Evolutionary conservation across 371 early-diverging fungal genomes (phyloP).

Genomic region (Rhizopus arrhizus): DNA sequence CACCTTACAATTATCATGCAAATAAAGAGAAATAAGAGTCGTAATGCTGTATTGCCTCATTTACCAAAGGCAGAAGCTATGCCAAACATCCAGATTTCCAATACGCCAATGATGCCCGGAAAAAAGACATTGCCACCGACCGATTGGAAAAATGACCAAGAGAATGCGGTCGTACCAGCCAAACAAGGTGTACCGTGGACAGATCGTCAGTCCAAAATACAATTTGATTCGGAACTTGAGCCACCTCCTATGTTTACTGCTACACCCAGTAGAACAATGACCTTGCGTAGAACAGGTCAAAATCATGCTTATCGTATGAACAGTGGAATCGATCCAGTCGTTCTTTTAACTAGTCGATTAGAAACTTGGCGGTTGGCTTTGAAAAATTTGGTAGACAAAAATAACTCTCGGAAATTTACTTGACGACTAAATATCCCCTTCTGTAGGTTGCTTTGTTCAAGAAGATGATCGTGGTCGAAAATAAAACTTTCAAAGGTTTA

Average conservation of each 20-base stretch:
- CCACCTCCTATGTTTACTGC: slow-evolving; percentile 46
- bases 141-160: slow-evolving; percentile 11
- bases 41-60: slow-evolving; percentile 37
- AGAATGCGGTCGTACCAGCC: slow-evolving; percentile 6
- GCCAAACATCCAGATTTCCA: slow-evolving; percentile 20
- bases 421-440: not conserved
- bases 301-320: slow-evolving; percentile 45
- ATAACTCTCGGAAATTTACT: not conserved
- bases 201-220: slow-evolving; percentile 24
- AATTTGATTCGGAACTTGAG: slow-evolving; percentile 18
- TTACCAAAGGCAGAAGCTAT: slow-evolving; percentile 39
- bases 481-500: slow-evolving; percentile 31
- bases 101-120: slow-evolving; percentile 25
- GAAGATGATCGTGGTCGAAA: slow-evolving; percentile 34
- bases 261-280: slow-evolving; percentile 20
- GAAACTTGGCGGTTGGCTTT: slow-evolving; percentile 42
- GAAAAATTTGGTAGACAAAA: slow-evolving; percentile 38
- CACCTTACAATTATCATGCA: slow-evolving; percentile 3
- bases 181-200: slow-evolving; percentile 31
- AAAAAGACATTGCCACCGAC: slow-evolving; percentile 19
- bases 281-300: slow-evolving; percentile 23
- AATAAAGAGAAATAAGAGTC: slow-evolving; percentile 9
- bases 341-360: slow-evolving; percentile 31
- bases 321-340: slow-evolving; percentile 47
- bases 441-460: slow-evolving; percentile 39